Conservation (phyloP, 176 grass and related monocot species). For the Dendrocalamus sinicus region DNA sequence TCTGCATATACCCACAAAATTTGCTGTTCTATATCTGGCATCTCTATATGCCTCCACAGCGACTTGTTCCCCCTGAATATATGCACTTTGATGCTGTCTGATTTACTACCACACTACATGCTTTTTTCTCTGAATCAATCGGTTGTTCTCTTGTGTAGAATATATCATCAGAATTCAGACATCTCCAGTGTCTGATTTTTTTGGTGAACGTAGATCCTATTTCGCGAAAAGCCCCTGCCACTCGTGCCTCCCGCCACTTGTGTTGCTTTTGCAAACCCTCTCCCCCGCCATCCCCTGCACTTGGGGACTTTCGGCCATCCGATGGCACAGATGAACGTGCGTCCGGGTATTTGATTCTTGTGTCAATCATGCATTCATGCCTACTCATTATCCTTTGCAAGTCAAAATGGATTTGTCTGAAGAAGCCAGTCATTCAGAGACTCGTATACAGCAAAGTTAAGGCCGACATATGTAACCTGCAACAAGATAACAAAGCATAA, state of each 20-base stretch:
- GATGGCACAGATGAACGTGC: too few species aligned
- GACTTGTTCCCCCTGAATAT: not conserved
- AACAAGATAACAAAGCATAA: conserved; percentile 35
- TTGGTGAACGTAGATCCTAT: not conserved
- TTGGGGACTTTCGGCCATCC: too few species aligned
- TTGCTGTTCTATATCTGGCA: not conserved
- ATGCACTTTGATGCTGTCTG: conserved; percentile 1
- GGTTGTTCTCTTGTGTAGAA: not conserved
- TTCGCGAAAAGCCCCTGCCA: too few species aligned
- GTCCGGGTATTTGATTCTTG: too few species aligned
- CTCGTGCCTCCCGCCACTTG: too few species aligned
- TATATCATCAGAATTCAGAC: not conserved
- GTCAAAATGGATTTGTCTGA: conserved; percentile 63
- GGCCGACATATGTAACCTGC: conserved; percentile 90
- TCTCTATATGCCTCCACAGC: not conserved
- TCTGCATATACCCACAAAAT: not conserved
- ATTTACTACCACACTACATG: not conserved
- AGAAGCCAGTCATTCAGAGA: conserved; percentile 89
- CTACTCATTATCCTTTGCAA: conserved; percentile 72
- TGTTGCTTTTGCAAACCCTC: too few species aligned
- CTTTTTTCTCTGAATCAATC: not conserved
- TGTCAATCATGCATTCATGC: too few species aligned
- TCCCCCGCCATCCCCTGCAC: too few species aligned
- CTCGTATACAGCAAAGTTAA: conserved; percentile 95
- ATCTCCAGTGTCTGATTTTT: not conserved